Percentiles rank a stretch among this genome's conserved stretches.
Evolutionary conservation across 495 filamentous ascomycete species (phyloP).

Genomic region (Massariosphaeria phaeospora): DNA sequence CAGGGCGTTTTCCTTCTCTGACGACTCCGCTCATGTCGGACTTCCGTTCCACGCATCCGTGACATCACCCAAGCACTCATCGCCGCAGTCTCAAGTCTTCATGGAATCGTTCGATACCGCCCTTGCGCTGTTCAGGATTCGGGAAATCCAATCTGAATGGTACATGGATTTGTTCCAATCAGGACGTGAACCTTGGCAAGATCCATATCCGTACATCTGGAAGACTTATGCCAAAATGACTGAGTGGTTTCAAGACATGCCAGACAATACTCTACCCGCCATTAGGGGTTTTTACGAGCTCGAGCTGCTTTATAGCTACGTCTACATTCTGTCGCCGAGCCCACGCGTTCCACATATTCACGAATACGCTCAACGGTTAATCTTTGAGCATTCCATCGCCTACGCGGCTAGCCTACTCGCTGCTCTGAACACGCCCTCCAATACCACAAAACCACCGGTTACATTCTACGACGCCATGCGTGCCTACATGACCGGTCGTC

Average conservation of each 20-base stretch:
- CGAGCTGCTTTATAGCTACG: conserved; percentile 77
- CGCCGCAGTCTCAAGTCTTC: conserved; percentile 43
- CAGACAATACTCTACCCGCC: conserved; percentile 10
- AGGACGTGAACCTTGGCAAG: conserved; percentile 49
- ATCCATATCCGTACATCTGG: conserved; percentile 41
- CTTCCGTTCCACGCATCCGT: conserved; percentile 44
- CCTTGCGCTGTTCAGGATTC: conserved; percentile 66
- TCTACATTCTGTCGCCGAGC: conserved; percentile 75
- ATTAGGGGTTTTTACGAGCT: conserved; percentile 57
- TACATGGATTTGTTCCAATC: conserved; percentile 79
- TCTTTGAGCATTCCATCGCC: conserved; percentile 75
- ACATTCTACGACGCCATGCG: conserved; percentile 70
- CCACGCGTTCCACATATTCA: conserved; percentile 51
- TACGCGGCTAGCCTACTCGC: conserved; percentile 59
- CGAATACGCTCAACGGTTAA: conserved; percentile 63
- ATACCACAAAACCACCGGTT: conserved; percentile 49
- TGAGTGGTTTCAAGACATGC: conserved; percentile 28
- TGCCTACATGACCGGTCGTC: conserved; percentile 65
- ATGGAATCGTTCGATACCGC: conserved; percentile 40
- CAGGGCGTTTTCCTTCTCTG: conserved; percentile 83
- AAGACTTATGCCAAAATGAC: conserved; percentile 34
- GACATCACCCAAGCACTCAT: conserved; percentile 37
- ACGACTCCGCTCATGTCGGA: conserved; percentile 72
- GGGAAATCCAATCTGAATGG: conserved; percentile 70
- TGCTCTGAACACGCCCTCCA: conserved; percentile 47